Evolutionary conservation across 352 stramenopile species (phyloP).

Genomic region (Globisporangium takayamanum): DNA sequence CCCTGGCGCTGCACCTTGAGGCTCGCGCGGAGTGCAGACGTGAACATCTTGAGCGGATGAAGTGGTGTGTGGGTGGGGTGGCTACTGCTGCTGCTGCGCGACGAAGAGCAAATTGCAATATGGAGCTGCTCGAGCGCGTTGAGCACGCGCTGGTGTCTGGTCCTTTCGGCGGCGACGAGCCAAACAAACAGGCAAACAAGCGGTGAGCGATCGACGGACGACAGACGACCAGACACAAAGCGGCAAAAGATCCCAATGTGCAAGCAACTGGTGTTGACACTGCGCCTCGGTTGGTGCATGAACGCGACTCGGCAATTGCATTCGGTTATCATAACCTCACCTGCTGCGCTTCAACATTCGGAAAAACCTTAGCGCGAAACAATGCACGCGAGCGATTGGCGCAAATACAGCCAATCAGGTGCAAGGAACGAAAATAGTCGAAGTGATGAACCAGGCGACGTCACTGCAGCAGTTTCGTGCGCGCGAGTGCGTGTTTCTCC

Average conservation of each 20-base stretch:
- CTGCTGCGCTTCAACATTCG: too few species aligned
- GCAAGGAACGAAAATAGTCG: background rate
- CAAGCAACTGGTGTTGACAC: background rate
- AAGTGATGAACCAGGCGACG: too few species aligned
- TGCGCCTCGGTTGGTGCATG: too few species aligned
- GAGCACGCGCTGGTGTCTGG: too few species aligned
- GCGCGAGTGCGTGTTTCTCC: background rate
- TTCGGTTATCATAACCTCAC: too few species aligned
- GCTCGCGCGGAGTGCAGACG: slow-evolving; percentile 43
- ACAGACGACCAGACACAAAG: background rate
- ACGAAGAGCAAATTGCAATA: slow-evolving; percentile 33
- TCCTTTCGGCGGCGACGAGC: too few species aligned
- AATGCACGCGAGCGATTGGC: too few species aligned
- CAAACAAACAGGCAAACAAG: too few species aligned
- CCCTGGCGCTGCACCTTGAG: slow-evolving; percentile 48
- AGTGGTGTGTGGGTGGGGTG: background rate
- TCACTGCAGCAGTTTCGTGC: too few species aligned
- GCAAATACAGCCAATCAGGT: background rate
- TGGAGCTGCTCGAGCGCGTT: slow-evolving; percentile 11
- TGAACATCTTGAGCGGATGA: slow-evolving; percentile 36
- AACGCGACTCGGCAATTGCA: too few species aligned
- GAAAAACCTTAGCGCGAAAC: background rate
- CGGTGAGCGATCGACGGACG: too few species aligned
- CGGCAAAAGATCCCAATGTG: background rate
- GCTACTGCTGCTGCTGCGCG: slow-evolving; percentile 4